A percentile compares a stretch with the other conserved stretches of the same genome.
These are phyloP conservation scores for Harrya chromipes DNA, from an alignment of 768 basidiomycete genomes.

Conservation along the genomic window DNA sequence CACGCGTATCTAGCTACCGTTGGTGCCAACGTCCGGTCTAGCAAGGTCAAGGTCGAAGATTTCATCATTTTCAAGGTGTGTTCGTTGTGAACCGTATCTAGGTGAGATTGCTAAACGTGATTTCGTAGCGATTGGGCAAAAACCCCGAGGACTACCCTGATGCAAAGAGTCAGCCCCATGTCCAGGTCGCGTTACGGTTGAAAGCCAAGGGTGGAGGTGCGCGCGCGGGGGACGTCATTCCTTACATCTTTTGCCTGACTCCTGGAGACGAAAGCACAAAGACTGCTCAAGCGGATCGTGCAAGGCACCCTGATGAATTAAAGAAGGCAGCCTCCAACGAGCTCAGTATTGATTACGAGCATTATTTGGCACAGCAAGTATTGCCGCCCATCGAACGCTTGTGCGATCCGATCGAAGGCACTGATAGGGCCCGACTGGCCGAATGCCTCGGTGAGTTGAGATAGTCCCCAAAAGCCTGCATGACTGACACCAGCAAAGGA, in stretches of 20 bases:
- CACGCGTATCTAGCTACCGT: slow-evolving; percentile 85
- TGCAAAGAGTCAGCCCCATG: slow-evolving; percentile 91
- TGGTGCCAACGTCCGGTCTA: slow-evolving; percentile 74
- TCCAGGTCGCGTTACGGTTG: slow-evolving; percentile 91
- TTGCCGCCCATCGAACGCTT: slow-evolving; percentile 92
- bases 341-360: slow-evolving; percentile 83
- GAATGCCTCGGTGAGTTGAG: slow-evolving; percentile 81
- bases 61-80: slow-evolving; percentile 92
- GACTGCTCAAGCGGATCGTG: slow-evolving; percentile 81
- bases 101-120: not conserved
- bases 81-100: not conserved
- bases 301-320: slow-evolving; percentile 92
- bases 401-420: slow-evolving; percentile 96
- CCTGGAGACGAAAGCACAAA: slow-evolving; percentile 71
- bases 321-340: slow-evolving; percentile 57
- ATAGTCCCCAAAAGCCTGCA: not conserved
- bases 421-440: slow-evolving; percentile 85
- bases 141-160: slow-evolving; percentile 97
- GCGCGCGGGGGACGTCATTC: slow-evolving; percentile 87
- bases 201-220: slow-evolving; percentile 80
- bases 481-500: slow-evolving; percentile 36
- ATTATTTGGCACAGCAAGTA: slow-evolving; percentile 89
- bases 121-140: slow-evolving; percentile 82
- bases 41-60: slow-evolving; percentile 82
- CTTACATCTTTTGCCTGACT: slow-evolving; percentile 88